Conservation (phyloP, 441 rosid genomes). For the Gossypium lobatum region DNA sequence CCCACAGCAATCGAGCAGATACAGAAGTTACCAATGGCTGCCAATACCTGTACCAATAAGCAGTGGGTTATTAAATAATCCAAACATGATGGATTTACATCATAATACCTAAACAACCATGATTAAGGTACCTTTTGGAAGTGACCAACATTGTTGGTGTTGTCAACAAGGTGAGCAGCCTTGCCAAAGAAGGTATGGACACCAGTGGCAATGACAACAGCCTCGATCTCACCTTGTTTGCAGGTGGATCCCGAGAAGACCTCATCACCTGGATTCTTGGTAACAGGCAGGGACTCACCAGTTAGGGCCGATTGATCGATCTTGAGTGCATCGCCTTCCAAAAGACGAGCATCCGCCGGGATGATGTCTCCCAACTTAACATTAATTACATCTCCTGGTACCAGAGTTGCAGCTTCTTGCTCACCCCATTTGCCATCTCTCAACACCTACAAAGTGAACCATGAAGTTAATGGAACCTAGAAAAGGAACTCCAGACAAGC, state of each 20-base stretch:
- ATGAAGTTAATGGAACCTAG: neutral
- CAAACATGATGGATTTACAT: neutral
- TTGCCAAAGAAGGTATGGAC: constrained; percentile 96
- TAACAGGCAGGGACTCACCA: constrained; percentile 82
- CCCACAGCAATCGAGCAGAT: constrained; percentile 85
- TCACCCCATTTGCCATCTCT: constrained; percentile 86
- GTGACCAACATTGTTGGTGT: constrained; percentile 83
- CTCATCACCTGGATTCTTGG: constrained; percentile 58
- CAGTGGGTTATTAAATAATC: neutral
- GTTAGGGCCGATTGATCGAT: constrained; percentile 91
- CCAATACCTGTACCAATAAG: constrained; percentile 49
- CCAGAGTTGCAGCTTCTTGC: constrained; percentile 75
- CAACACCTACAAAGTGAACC: constrained; percentile 42
- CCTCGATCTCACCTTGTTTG: constrained; percentile 95
- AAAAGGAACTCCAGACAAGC: neutral
- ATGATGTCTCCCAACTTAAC: constrained; percentile 85
- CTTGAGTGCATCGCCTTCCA: constrained; percentile 87
- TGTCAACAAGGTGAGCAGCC: constrained; percentile 93
- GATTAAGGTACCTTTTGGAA: constrained; percentile 61
- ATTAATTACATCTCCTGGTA: constrained; percentile 87
- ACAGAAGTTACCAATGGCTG: constrained; percentile 94
- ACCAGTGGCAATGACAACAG: constrained; percentile 85
- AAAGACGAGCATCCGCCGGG: constrained; percentile 90
- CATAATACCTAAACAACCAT: neutral
- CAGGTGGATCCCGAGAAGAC: constrained; percentile 89